Evolutionary conservation across 2,329 filamentous ascomycete genomes (phyloP), one percentile per base, ranked within the genome.

Genomic region (Penicillium janthinellum): DNA sequence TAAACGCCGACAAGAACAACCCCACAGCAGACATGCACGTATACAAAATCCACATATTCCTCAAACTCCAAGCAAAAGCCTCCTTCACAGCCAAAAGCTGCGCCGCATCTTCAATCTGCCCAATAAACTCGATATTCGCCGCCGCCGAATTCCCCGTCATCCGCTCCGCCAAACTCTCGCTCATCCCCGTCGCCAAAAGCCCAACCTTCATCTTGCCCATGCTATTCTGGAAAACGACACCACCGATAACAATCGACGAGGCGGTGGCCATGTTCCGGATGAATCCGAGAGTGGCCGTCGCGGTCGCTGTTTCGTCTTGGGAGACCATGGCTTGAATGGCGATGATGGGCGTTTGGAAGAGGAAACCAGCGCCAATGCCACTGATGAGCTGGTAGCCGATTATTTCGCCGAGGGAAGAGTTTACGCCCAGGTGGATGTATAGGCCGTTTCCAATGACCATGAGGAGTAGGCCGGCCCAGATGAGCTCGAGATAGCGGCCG

Each of bases 141-240:
- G 79, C 79, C 3, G 81, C 80, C 37, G 79, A 71, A 22, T 74
- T 70, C 0, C 79, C 79, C 0, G 80, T 76, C 69, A 65, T 79
- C 45, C 59, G 61, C 17, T 54, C 59, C 4, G 59, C 69, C 57
- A 63, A 69, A 7, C 39, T 69, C 39, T 54, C 66, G 41, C 60
- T 69, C 42, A 75, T 63, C 1, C 75, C 71, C 4, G 68, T 84
- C 87, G 20, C 88, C 83, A 14, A 86, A 82, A 38, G 88, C 86
- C 58, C 83, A 81, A 64, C 79, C 87, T 3, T 84, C 74, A 34
- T 67, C 11, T 64, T 75, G 67, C 22, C 77, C 73, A 75, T 75
- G 54, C 34, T 73, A 71, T 93, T 92, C 75, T 91, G 88, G 77
- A 93, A 92, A 39, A 93, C 83, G 48, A 91, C 89, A n/a, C 89